phyloP scores from a whole-genome alignment of 2,329 filamentous ascomycete species.

The Pyricularia sp. region DNA sequence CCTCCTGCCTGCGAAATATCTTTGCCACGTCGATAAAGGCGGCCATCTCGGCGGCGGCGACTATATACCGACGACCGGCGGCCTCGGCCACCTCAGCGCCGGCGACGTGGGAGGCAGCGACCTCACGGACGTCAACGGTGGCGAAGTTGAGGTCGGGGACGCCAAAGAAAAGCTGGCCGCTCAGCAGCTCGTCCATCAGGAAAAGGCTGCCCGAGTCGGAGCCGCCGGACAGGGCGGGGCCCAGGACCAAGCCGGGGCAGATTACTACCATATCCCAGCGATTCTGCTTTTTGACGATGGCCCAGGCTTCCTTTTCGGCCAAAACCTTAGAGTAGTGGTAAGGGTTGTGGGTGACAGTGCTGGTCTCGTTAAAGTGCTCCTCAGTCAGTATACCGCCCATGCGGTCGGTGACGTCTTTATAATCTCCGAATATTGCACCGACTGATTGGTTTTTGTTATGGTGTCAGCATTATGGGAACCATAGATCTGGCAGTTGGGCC shows the following conservation, averaged over 20 bases:
- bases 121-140: conserved; percentile 15
- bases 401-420: conserved; percentile 14
- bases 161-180: conserved; percentile 16
- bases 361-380: conserved; percentile 16
- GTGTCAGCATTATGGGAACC: neutral
- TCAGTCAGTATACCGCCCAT: conserved; percentile 13
- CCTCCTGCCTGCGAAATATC: neutral
- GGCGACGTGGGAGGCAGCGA: conserved; percentile 12
- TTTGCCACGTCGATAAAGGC: neutral
- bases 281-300: conserved; percentile 11
- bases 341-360: conserved; percentile 15
- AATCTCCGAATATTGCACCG: conserved; percentile 17
- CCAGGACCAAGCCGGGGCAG: conserved; percentile 17
- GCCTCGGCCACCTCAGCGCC: conserved; percentile 7
- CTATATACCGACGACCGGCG: conserved; percentile 8
- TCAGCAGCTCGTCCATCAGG: conserved; percentile 16
- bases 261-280: conserved; percentile 19
- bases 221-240: conserved; percentile 12
- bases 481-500: neutral
- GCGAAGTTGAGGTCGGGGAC: conserved; percentile 16
- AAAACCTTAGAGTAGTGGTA: conserved; percentile 19
- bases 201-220: conserved; percentile 18
- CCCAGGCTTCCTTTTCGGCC: conserved; percentile 19
- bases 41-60: conserved; percentile 3
- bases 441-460: conserved; percentile 6